Percentiles rank a stretch among this genome's conserved stretches.
Evolutionary conservation across 805 yeast genomes (phyloP).

Genomic region (Cyberlindnera xishuangbannaensis): DNA sequence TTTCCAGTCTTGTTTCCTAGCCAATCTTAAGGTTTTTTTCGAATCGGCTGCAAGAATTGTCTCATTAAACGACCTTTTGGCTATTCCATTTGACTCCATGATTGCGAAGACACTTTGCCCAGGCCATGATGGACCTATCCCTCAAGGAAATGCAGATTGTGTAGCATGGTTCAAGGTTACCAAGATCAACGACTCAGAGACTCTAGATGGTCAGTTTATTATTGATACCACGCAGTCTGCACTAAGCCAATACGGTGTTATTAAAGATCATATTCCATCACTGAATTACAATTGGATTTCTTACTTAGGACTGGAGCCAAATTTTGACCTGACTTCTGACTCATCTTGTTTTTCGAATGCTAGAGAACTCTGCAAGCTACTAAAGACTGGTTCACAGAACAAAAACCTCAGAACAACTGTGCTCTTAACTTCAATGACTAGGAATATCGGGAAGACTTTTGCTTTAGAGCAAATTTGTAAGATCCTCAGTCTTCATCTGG

Average conservation of each 20-base stretch:
- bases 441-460: slow-evolving; percentile 77
- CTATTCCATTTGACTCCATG: slow-evolving; percentile 69
- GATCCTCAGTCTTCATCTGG: slow-evolving; percentile 58
- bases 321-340: slow-evolving; percentile 33
- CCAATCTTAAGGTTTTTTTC: slow-evolving; percentile 55
- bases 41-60: slow-evolving; percentile 55
- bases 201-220: slow-evolving; percentile 36
- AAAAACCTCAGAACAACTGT: slow-evolving; percentile 53
- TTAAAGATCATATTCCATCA: slow-evolving; percentile 31
- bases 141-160: slow-evolving; percentile 59
- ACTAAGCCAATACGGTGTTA: slow-evolving; percentile 60
- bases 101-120: slow-evolving; percentile 43
- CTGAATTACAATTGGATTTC: slow-evolving; percentile 34
- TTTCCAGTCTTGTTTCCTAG: slow-evolving; percentile 55
- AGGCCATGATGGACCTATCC: slow-evolving; percentile 25
- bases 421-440: slow-evolving; percentile 57
- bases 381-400: slow-evolving; percentile 43
- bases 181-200: slow-evolving; percentile 35
- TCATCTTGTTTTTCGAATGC: slow-evolving; percentile 44
- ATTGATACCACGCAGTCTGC: slow-evolving; percentile 67
- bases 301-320: slow-evolving; percentile 40
- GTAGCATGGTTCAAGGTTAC: slow-evolving; percentile 83
- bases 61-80: slow-evolving; percentile 60
- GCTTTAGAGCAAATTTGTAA: slow-evolving; percentile 49
- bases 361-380: slow-evolving; percentile 43